Conservation (phyloP, 2,329 filamentous ascomycete species). For the Chalaropsis thielavioides region DNA sequence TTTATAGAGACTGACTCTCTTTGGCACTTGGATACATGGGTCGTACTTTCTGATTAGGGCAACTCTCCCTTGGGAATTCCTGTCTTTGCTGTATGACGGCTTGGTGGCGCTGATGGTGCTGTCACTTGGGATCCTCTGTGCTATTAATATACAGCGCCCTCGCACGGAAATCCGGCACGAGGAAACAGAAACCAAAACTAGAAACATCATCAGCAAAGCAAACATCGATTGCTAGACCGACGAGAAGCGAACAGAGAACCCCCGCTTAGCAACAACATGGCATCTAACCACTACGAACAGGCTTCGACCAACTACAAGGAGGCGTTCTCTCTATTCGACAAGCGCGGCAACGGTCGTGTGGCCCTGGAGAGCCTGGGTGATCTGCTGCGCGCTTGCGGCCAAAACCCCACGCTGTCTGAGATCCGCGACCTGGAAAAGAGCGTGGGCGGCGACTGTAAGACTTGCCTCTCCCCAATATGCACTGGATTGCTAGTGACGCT, state of each 20-base stretch:
- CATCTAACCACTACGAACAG: slow-evolving; percentile 43
- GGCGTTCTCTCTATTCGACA: slow-evolving; percentile 98
- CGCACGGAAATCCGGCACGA: background rate
- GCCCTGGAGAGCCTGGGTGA: slow-evolving; percentile 77
- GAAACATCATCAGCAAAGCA: too few relatives aligned
- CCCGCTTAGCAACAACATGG: background rate
- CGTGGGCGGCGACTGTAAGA: slow-evolving; percentile 81
- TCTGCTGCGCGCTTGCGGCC: slow-evolving; percentile 86
- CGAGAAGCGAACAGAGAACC: background rate
- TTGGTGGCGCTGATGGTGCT: too few relatives aligned
- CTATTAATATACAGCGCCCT: background rate
- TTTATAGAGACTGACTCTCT: background rate
- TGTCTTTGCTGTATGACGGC: background rate
- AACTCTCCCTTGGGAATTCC: background rate
- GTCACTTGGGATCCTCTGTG: background rate
- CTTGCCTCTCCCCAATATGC: background rate
- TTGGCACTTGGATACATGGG: background rate
- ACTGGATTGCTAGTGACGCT: background rate
- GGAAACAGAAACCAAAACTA: too few relatives aligned
- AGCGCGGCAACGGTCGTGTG: slow-evolving; percentile 92
- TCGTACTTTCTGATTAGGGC: background rate
- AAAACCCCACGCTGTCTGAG: slow-evolving; percentile 92
- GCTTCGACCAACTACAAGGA: slow-evolving; percentile 98
- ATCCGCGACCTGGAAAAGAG: slow-evolving; percentile 85
- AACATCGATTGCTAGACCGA: too few relatives aligned